phyloP scores from a whole-genome alignment of 169 alveolate species.

The Theileria orientalis region DNA sequence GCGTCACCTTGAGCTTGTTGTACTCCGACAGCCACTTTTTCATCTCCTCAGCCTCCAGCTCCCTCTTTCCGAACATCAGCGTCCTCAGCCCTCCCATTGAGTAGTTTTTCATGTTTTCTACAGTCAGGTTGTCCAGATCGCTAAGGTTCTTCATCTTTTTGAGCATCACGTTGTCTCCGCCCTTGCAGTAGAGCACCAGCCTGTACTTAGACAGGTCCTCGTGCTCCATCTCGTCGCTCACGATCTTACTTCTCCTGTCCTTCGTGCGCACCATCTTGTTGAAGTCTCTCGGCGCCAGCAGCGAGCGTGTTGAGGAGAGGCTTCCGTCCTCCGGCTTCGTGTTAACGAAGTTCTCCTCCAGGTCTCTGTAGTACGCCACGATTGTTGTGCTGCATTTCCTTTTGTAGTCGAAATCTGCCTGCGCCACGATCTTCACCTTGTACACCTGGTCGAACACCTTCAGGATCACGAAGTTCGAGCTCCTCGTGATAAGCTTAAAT shows the following conservation, averaged over 20 bases:
- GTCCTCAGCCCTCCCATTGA: constrained; percentile 87
- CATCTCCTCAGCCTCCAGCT: constrained; percentile 77
- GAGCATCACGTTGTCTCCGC: constrained; percentile 91
- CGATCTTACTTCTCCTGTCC: constrained; percentile 11
- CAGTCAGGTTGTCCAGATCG: constrained; percentile 66
- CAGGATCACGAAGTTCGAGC: constrained; percentile 66
- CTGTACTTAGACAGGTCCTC: constrained; percentile 51
- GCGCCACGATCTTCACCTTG: constrained; percentile 74
- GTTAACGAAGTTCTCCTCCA: neutral
- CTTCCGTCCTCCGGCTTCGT: neutral
- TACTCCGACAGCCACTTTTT: constrained; percentile 72
- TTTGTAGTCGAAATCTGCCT: constrained; percentile 75
- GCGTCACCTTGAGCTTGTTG: constrained; percentile 62
- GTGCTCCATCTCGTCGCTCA: constrained; percentile 11
- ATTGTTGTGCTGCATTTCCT: constrained; percentile 78
- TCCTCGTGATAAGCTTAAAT: constrained; percentile 67
- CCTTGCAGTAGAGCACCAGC: constrained; percentile 84
- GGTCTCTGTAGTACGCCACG: constrained; percentile 35
- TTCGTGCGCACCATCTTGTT: constrained; percentile 10
- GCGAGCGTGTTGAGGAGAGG: neutral
- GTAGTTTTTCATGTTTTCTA: constrained; percentile 73
- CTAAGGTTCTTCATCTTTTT: constrained; percentile 65
- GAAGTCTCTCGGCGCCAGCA: neutral
- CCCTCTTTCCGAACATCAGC: constrained; percentile 89
- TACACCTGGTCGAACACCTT: constrained; percentile 69